Conservation (phyloP, 2,329 filamentous ascomycete species). For the Talaromyces atroroseus region DNA sequence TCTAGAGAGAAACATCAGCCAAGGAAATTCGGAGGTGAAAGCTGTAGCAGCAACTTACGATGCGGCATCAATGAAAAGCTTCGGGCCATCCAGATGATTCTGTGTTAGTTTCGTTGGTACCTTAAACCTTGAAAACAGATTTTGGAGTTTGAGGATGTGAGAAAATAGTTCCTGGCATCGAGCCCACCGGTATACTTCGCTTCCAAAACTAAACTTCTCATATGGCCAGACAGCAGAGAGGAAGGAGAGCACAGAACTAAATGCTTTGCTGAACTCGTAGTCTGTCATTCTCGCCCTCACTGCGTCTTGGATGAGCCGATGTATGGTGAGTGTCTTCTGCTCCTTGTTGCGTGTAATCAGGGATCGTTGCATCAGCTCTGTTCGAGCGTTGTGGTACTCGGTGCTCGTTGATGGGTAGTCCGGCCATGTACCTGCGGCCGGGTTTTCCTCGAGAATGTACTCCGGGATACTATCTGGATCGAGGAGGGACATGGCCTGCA, state of each 20-base stretch:
- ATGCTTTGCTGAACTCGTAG: neutral
- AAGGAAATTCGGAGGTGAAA: neutral
- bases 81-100: slow-evolving; percentile 1
- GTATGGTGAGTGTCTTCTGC: neutral
- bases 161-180: slow-evolving; percentile 2
- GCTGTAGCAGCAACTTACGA: neutral
- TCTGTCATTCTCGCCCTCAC: slow-evolving; percentile 5
- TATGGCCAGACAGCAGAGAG: slow-evolving; percentile 1
- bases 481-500: slow-evolving; percentile 3
- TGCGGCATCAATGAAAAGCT: slow-evolving; percentile 4
- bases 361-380: slow-evolving; percentile 2
- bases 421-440: neutral
- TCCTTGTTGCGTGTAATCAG: neutral
- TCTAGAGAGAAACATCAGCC: neutral
- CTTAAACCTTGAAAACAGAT: neutral
- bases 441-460: neutral
- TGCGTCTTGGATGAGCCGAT: slow-evolving; percentile 6
- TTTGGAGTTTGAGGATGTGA: slow-evolving; percentile 2
- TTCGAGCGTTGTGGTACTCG: slow-evolving; percentile 5
- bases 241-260: slow-evolving; percentile 1
- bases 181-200: slow-evolving; percentile 1
- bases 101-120: neutral
- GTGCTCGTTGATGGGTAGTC: neutral
- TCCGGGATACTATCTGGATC: slow-evolving; percentile 3
- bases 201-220: slow-evolving; percentile 6